Base-by-base conservation (phyloP, 2,329 filamentous ascomycete species). In the Mycocentrospora acerina region DNA sequence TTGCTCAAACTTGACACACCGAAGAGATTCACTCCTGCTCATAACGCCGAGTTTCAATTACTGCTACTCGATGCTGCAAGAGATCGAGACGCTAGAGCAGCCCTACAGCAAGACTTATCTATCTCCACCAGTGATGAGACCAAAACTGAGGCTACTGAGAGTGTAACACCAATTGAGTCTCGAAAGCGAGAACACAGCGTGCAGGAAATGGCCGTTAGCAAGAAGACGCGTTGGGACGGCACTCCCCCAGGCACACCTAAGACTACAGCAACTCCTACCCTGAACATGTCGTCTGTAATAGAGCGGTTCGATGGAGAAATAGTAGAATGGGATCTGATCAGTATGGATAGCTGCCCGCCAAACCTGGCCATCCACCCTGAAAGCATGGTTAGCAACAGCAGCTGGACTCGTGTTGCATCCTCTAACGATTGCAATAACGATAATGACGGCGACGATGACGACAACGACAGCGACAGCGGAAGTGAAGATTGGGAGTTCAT, bases 1-100 rank as follows among this genome's bases (percentile, higher is more conserved):
- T 35, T 58, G 6, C 47, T 48, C 32, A 55, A 52, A 31, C 51
- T 60, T 27, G 58, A 52, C 30, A 44, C 46, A 3, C 19, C 14
- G 12, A 60, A 55, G 35, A 37, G 24, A n/a, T 53, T 55, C 12
- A 29, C 41, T 9, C 12, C 22, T 10, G 18, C 28, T 11, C 39
- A 41, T 15, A 18, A 48, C 10, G 26, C 12, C 2, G 35, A 34
- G 3, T 46, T 50, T 29, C 26, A 49, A 25, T 14, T 16, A 3
- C 13, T 44, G 6, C 28, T 56, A 1, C 13, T 6, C 1, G 25
- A 48, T 7, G 48, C 48, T 2, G 36, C 35, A 17, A 13, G 28
- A 7, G 34, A 48, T 5, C 40, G 50, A 1, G 35, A 43, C 13
- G 34, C 18, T 2, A 43, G 29, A 10, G 33, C 38, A 17, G 24